These are phyloP conservation scores for Emergomyces orientalis DNA, from an alignment of 2,329 filamentous ascomycete species.

Conservation along the genomic window DNA sequence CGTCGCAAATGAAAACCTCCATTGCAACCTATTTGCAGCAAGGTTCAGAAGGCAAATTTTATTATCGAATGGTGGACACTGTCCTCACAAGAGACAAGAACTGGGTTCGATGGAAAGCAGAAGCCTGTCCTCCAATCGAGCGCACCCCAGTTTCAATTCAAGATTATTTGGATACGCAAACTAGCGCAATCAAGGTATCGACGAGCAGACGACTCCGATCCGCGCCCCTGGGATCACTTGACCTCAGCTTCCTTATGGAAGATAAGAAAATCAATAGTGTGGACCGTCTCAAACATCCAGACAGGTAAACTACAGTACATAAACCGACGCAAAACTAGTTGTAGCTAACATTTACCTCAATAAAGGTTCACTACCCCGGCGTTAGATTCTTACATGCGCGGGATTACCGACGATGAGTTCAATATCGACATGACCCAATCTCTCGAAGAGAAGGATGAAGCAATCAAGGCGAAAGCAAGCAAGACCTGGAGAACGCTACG, in stretches of 20 bases:
- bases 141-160: conserved; percentile 59
- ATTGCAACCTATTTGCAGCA: conserved; percentile 78
- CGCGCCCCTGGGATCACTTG: conserved; percentile 60
- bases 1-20: conserved; percentile 60
- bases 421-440: conserved; percentile 73
- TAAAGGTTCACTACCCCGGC: conserved; percentile 59
- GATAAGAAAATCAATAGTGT: conserved; percentile 53
- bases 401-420: conserved; percentile 70
- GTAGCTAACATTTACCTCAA: background rate
- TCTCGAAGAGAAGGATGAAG: conserved; percentile 50
- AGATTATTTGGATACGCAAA: conserved; percentile 61
- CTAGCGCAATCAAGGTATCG: conserved; percentile 55
- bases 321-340: background rate
- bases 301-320: conserved; percentile 35
- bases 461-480: conserved; percentile 66
- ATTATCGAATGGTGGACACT: conserved; percentile 93
- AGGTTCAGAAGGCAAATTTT: conserved; percentile 78
- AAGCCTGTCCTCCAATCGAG: conserved; percentile 82
- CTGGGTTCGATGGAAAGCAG: conserved; percentile 97
- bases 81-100: conserved; percentile 94
- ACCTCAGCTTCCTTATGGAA: conserved; percentile 69
- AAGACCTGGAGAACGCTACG: conserved; percentile 86
- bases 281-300: conserved; percentile 57
- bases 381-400: conserved; percentile 59
- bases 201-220: conserved; percentile 61